Percentiles rank a stretch among this genome's conserved stretches.
These are phyloP conservation scores for Chrysosphaeria jannelii DNA, from an alignment of 2,329 filamentous ascomycete genomes.

Conservation along the genomic window DNA sequence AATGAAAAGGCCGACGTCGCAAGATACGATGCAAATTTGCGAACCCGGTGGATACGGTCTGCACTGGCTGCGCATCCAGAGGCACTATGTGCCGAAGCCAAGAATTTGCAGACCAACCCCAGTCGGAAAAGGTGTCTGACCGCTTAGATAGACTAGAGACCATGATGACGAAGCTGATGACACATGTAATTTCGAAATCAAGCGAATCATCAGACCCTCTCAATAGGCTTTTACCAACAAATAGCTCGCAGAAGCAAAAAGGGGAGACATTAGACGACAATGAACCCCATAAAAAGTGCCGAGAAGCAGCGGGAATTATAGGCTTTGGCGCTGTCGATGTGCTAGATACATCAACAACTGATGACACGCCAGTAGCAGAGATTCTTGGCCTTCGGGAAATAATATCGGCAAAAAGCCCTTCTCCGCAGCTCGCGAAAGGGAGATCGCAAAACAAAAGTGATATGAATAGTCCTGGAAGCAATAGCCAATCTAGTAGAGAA, in stretches of 20 bases:
- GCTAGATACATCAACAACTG: slow-evolving; percentile 7
- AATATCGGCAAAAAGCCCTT: too few relatives aligned
- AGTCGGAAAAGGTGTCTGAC: slow-evolving; percentile 12
- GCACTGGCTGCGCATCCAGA: slow-evolving; percentile 14
- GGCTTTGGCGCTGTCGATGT: slow-evolving; percentile 7
- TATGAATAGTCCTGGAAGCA: slow-evolving; percentile 2
- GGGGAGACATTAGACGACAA: too few relatives aligned
- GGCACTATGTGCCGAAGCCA: slow-evolving; percentile 14
- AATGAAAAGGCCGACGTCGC: slow-evolving; percentile 11
- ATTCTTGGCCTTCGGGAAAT: slow-evolving; percentile 7
- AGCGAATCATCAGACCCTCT: too few relatives aligned
- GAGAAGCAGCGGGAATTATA: too few relatives aligned
- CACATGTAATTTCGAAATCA: slow-evolving; percentile 9
- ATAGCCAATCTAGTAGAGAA: too few relatives aligned
- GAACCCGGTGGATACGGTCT: slow-evolving; percentile 11
- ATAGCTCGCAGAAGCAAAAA: too few relatives aligned
- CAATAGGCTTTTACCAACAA: too few relatives aligned
- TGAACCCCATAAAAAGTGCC: too few relatives aligned
- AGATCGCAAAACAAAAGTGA: too few relatives aligned
- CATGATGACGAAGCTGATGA: slow-evolving; percentile 15
- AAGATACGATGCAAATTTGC: slow-evolving; percentile 18
- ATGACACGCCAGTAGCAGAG: slow-evolving; percentile 7
- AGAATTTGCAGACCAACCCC: slow-evolving; percentile 12
- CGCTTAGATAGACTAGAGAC: slow-evolving; percentile 16
- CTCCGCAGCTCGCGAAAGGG: neutral